Conservation (phyloP, 2,329 filamentous ascomycete genomes). For the Ophiocordyceps camponoti-leonardi region DNA sequence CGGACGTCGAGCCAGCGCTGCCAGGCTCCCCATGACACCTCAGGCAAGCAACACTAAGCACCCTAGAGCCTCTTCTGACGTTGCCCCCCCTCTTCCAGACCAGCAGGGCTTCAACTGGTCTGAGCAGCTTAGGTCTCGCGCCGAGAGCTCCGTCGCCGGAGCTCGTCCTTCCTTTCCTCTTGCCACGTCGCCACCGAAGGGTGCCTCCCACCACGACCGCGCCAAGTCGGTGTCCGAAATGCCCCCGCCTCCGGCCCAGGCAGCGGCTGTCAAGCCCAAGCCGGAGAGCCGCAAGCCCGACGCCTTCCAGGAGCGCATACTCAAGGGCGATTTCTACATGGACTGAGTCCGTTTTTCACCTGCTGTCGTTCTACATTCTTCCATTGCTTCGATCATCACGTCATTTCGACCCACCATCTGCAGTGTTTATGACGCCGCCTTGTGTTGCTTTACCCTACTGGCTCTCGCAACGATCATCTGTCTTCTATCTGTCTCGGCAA, state of each 20-base stretch:
- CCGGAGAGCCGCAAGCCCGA: conserved; percentile 57
- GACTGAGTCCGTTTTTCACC: conserved; percentile 33
- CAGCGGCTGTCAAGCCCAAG: conserved; percentile 26
- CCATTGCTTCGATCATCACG: neutral
- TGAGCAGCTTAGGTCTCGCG: conserved; percentile 83
- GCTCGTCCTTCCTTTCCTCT: conserved; percentile 42
- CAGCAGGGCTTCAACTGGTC: conserved; percentile 89
- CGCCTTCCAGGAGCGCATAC: conserved; percentile 88
- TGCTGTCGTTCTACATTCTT: neutral
- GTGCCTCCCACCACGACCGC: conserved; percentile 37
- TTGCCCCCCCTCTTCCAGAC: conserved; percentile 46
- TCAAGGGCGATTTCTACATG: conserved; percentile 98
- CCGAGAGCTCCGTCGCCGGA: conserved; percentile 57
- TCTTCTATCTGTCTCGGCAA: neutral
- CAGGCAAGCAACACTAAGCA: conserved; percentile 43
- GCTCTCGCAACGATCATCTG: neutral
- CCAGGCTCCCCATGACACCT: conserved; percentile 11
- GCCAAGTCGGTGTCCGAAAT: conserved; percentile 54
- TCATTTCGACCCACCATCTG: neutral
- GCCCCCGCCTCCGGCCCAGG: conserved; percentile 36
- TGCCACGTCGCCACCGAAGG: conserved; percentile 23
- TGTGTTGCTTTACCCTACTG: neutral
- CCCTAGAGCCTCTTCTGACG: conserved; percentile 48
- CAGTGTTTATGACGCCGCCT: neutral
- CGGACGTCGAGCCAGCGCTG: conserved; percentile 19